Percentiles rank a stretch among this genome's conserved stretches.
These are phyloP conservation scores for Brassica incana DNA, from an alignment of 345 rosid genomes.

Conservation along the genomic window DNA sequence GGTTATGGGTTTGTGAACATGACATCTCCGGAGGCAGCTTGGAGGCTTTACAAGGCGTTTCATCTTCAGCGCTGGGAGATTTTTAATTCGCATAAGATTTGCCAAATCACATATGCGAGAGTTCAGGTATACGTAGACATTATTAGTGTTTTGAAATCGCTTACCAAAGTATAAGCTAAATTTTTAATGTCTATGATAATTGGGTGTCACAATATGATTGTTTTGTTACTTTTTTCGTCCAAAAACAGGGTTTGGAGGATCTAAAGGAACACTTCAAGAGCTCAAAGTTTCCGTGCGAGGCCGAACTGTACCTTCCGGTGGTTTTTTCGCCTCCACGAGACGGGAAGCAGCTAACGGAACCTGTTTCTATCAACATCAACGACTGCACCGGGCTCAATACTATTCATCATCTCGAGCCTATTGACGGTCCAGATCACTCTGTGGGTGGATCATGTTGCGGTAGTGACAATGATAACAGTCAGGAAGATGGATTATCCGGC, in stretches of 20 bases:
- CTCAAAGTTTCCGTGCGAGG: slow-evolving; percentile 89
- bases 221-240: slow-evolving; percentile 4
- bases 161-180: background rate
- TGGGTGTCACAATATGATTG: background rate
- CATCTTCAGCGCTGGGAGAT: slow-evolving; percentile 93
- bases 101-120: slow-evolving; percentile 89
- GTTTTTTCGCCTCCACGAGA: slow-evolving; percentile 88
- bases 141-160: background rate
- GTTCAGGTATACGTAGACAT: slow-evolving; percentile 75
- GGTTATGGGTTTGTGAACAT: slow-evolving; percentile 99
- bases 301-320: slow-evolving; percentile 85
- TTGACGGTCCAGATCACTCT: slow-evolving; percentile 26
- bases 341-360: slow-evolving; percentile 67
- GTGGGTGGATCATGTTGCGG: slow-evolving; percentile 29
- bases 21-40: slow-evolving; percentile 83
- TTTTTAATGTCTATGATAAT: background rate
- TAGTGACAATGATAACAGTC: slow-evolving; percentile 32
- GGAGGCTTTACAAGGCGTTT: slow-evolving; percentile 85
- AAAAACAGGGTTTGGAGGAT: slow-evolving; percentile 76
- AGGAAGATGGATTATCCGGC: slow-evolving; percentile 26
- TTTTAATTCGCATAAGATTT: slow-evolving; percentile 87
- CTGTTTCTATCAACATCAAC: slow-evolving; percentile 51
- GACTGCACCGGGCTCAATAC: background rate
- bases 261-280: slow-evolving; percentile 90
- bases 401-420: background rate